phyloP scores from a whole-genome alignment of 2,329 filamentous ascomycete genomes.

The Penicillium sp. region DNA sequence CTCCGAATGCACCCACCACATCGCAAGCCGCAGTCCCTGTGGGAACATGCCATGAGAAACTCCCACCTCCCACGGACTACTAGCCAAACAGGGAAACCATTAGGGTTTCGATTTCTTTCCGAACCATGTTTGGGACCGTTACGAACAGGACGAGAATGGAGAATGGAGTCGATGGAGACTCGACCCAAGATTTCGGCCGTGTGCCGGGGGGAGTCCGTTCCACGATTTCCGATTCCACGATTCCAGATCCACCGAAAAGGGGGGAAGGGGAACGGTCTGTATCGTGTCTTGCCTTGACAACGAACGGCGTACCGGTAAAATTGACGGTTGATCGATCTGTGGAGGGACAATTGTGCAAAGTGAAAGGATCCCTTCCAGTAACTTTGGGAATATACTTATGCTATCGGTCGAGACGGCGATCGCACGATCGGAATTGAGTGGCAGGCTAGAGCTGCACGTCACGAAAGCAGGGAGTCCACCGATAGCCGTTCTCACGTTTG shows the following conservation, averaged over 20 bases:
- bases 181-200: not conserved
- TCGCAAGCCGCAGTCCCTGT: not conserved
- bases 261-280: not conserved
- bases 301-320: not conserved
- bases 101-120: not conserved
- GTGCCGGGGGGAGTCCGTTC: not conserved
- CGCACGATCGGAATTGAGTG: not conserved
- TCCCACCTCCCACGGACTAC: not conserved
- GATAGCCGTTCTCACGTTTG: not conserved
- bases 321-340: not conserved
- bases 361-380: too few species aligned
- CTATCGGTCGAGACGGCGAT: not conserved
- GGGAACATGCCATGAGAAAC: not conserved
- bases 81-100: not conserved
- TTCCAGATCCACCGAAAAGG: not conserved
- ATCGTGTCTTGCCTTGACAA: not conserved
- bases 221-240: not conserved
- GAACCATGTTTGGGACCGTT: not conserved
- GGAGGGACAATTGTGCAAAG: not conserved
- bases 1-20: not conserved
- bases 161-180: not conserved
- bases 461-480: not conserved
- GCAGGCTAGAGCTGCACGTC: not conserved
- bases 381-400: too few species aligned
- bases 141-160: not conserved